Evolutionary conservation across 169 alveolate species (phyloP).

Genomic region (Plasmodium reichenowi): DNA sequence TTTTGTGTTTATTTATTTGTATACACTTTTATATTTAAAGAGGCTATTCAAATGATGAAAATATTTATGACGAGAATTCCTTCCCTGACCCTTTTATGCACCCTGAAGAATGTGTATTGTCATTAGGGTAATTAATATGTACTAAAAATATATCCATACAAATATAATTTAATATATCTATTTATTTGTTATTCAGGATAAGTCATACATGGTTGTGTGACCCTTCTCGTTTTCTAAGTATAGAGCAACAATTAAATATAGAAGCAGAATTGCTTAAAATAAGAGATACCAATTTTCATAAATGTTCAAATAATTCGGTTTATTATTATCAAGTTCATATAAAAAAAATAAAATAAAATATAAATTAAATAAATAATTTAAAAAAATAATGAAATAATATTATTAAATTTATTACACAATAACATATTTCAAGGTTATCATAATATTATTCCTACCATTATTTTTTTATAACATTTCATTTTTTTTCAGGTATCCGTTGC

Average conservation of each 20-base stretch:
- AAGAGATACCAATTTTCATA: constrained; percentile 69
- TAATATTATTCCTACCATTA: too few species aligned
- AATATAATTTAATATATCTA: background rate
- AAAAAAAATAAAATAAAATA: too few species aligned
- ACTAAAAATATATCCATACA: background rate
- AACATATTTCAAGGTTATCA: too few species aligned
- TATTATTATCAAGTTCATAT: constrained; percentile 55
- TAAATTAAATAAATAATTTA: too few species aligned
- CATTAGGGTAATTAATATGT: constrained; percentile 37
- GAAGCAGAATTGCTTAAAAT: constrained; percentile 63
- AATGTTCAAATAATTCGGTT: constrained; percentile 20
- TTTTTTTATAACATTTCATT: background rate
- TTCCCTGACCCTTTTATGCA: constrained; percentile 69
- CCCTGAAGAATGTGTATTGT: constrained; percentile 70
- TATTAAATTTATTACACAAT: background rate
- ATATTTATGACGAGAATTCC: constrained; percentile 41
- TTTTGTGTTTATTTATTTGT: background rate
- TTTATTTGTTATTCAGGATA: constrained; percentile 22
- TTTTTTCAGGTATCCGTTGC: constrained; percentile 53
- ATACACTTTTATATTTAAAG: constrained; percentile 1
- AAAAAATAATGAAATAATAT: background rate
- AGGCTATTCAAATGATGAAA: background rate
- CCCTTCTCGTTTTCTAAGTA: constrained; percentile 31
- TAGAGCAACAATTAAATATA: constrained; percentile 51
- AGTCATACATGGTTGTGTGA: constrained; percentile 76